These are phyloP conservation scores for Cardamine occulta DNA, from an alignment of 345 rosid genomes.

Conservation along the genomic window DNA sequence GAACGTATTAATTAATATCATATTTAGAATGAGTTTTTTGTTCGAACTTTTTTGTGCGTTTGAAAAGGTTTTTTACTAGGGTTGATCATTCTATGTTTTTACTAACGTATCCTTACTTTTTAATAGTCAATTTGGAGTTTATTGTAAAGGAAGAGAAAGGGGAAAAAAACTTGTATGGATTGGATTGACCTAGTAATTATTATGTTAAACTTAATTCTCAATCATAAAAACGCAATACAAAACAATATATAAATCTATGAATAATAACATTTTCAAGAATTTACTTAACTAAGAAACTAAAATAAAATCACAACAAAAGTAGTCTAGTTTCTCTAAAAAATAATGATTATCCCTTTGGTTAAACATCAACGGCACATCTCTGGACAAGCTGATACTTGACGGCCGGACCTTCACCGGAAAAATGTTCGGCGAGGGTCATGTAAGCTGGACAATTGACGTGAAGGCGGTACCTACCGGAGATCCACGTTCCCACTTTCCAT, in stretches of 20 bases:
- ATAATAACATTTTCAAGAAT: conserved; percentile 6
- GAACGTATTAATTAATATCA: not conserved
- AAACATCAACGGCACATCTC: conserved; percentile 72
- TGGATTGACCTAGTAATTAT: conserved; percentile 26
- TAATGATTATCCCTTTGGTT: conserved; percentile 27
- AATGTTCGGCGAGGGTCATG: conserved; percentile 54
- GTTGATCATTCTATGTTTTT: not conserved
- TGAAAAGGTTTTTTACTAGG: not conserved
- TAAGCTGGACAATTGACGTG: conserved; percentile 65
- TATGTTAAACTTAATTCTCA: not conserved
- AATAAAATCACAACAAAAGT: conserved; percentile 25
- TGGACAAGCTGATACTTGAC: conserved; percentile 65
- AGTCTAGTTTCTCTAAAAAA: conserved; percentile 22
- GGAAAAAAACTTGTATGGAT: conserved; percentile 1
- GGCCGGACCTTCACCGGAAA: conserved; percentile 55
- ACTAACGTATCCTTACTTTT: not conserved
- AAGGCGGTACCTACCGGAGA: conserved; percentile 64
- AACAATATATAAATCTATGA: not conserved
- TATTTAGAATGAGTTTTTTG: not conserved
- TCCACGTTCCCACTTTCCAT: conserved; percentile 74
- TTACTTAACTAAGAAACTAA: conserved; percentile 18
- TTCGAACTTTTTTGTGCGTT: not conserved
- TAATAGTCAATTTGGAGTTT: not conserved
- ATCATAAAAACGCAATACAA: conserved; percentile 1
- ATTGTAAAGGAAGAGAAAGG: not conserved